A percentile compares a stretch with the other conserved stretches of the same genome.
phyloP scores from a whole-genome alignment of 2,329 filamentous ascomycete species.

The Talaromyces marneffei region DNA sequence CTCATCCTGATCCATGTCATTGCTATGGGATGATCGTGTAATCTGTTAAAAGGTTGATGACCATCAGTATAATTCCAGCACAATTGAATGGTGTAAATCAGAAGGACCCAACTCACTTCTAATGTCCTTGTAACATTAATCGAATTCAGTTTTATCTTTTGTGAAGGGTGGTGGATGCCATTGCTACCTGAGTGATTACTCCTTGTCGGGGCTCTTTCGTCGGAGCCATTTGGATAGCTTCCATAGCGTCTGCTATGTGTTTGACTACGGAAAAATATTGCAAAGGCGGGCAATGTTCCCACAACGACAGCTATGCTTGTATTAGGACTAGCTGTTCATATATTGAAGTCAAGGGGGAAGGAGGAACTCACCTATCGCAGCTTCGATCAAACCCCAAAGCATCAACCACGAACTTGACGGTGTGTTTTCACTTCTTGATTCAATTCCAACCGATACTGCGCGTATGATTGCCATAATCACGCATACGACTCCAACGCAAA shows the following conservation, averaged over 20 bases:
- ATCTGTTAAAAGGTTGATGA: not conserved
- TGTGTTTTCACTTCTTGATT: constrained; percentile 20
- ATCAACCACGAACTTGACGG: constrained; percentile 33
- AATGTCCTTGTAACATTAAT: constrained; percentile 13
- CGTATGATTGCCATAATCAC: constrained; percentile 24
- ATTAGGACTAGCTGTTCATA: not conserved
- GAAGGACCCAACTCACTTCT: not conserved
- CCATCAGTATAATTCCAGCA: not conserved
- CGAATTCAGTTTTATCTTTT: not conserved
- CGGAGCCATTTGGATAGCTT: constrained; percentile 14
- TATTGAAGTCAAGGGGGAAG: not conserved
- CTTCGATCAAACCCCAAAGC: constrained; percentile 34
- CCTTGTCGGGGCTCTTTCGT: not conserved
- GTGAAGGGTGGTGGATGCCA: not conserved
- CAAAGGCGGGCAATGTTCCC: constrained; percentile 19
- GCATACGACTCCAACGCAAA: constrained; percentile 24
- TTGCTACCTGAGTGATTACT: constrained; percentile 4
- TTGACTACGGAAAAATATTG: constrained; percentile 11
- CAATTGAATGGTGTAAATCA: not conserved
- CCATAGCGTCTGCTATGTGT: constrained; percentile 19
- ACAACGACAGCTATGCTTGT: constrained; percentile 19
- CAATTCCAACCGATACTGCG: constrained; percentile 29
- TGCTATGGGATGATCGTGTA: constrained; percentile 6
- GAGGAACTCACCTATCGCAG: constrained; percentile 26
- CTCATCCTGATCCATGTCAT: constrained; percentile 7